Conservation (phyloP, 2,329 filamentous ascomycete genomes). For the Calonectria ilicicola region DNA sequence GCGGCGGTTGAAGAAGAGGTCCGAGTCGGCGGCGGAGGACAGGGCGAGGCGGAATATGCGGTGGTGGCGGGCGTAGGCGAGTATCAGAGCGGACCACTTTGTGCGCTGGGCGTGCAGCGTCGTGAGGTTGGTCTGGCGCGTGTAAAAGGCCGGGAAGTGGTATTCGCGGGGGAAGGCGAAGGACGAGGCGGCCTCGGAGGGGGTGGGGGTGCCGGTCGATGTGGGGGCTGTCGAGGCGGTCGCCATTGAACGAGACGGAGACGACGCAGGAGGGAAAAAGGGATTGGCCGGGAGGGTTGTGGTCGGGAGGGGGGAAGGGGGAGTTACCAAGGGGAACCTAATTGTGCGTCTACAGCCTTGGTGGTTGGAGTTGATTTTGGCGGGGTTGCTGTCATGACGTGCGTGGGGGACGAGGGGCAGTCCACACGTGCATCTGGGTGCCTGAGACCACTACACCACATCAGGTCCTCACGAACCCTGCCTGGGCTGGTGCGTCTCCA, state of each 20-base stretch:
- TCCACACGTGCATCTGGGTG: slow-evolving; percentile 3
- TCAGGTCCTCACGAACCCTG: not conserved
- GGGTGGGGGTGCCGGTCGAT: slow-evolving; percentile 10
- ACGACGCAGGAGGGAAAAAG: not conserved
- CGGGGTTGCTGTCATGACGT: slow-evolving; percentile 21
- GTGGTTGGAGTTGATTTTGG: slow-evolving; percentile 15
- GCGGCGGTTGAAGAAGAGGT: slow-evolving; percentile 69
- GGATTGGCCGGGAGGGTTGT: not conserved
- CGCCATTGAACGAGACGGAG: slow-evolving; percentile 6
- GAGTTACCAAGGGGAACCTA: slow-evolving; percentile 7
- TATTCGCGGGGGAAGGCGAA: slow-evolving; percentile 75
- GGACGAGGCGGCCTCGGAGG: slow-evolving; percentile 34
- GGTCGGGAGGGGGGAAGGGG: not conserved
- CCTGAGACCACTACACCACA: not conserved
- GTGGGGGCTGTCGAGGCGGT: slow-evolving; percentile 2
- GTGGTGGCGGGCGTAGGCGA: slow-evolving; percentile 84
- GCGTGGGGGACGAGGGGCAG: slow-evolving; percentile 14
- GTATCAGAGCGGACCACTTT: slow-evolving; percentile 90
- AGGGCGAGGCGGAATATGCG: slow-evolving; percentile 82
- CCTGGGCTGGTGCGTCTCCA: not conserved
- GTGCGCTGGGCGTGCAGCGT: slow-evolving; percentile 81
- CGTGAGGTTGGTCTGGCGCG: slow-evolving; percentile 78
- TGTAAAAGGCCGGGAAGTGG: slow-evolving; percentile 88
- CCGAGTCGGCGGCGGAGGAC: slow-evolving; percentile 62
- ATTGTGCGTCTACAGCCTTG: not conserved